Percentiles rank a stretch among this genome's conserved stretches.
phyloP scores from a whole-genome alignment of 148 eudicot species.

The Rhododendron ovatum region DNA sequence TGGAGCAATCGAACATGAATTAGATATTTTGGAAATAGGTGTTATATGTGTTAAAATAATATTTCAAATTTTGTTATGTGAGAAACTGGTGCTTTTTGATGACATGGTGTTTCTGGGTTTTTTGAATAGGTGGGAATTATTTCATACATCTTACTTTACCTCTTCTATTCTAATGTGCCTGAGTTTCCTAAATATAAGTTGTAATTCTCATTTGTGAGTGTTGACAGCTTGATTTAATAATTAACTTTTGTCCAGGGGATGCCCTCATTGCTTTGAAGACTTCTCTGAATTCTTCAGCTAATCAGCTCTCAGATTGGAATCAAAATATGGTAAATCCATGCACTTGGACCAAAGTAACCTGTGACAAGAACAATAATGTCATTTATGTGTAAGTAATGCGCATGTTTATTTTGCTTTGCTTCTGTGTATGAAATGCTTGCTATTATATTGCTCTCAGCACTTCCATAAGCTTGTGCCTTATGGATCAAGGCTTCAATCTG shows the following conservation, averaged over 20 bases:
- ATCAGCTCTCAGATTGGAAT: slow-evolving; percentile 80
- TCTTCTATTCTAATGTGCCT: background rate
- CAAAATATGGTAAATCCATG: slow-evolving; percentile 76
- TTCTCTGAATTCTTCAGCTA: slow-evolving; percentile 59
- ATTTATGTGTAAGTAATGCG: slow-evolving; percentile 55
- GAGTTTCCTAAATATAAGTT: background rate
- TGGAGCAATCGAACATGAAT: background rate
- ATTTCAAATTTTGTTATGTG: background rate
- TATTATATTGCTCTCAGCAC: background rate
- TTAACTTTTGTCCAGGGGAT: slow-evolving; percentile 39
- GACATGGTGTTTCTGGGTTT: background rate
- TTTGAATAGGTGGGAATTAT: background rate
- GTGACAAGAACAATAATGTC: slow-evolving; percentile 51
- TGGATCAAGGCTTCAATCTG: background rate
- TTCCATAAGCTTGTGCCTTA: too few species aligned
- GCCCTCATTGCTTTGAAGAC: slow-evolving; percentile 56
- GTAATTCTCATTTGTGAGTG: background rate
- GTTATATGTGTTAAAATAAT: background rate
- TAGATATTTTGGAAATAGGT: background rate
- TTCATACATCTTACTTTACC: background rate
- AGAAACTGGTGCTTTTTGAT: background rate
- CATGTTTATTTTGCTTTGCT: background rate
- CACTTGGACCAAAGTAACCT: slow-evolving; percentile 84
- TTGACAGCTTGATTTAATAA: background rate
- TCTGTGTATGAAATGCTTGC: background rate